Percentiles rank a stretch among this genome's conserved stretches.
These are phyloP conservation scores for Colletotrichum nymphaeae DNA, from an alignment of 2,329 filamentous ascomycete species.

Conservation along the genomic window DNA sequence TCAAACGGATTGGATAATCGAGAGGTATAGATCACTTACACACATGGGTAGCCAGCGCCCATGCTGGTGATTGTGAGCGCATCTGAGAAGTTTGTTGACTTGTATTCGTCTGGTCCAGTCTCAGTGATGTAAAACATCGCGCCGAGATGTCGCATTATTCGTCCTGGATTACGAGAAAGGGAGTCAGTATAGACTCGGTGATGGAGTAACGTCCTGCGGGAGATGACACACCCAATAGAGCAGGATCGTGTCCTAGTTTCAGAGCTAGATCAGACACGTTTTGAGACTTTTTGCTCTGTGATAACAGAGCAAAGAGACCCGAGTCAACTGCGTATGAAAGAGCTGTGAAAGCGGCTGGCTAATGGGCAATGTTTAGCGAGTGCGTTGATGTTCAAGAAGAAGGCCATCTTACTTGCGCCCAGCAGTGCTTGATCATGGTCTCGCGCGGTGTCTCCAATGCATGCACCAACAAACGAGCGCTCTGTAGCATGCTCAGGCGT, in stretches of 20 bases:
- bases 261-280: background rate
- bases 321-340: slow-evolving; percentile 46
- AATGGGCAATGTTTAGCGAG: slow-evolving; percentile 39
- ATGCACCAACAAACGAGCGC: slow-evolving; percentile 11
- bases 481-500: slow-evolving; percentile 6
- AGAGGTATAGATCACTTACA: slow-evolving; percentile 37
- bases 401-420: slow-evolving; percentile 41
- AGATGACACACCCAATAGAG: background rate
- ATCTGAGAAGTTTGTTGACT: slow-evolving; percentile 50
- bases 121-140: slow-evolving; percentile 54
- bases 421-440: slow-evolving; percentile 44
- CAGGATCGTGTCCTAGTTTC: background rate
- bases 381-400: slow-evolving; percentile 32
- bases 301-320: slow-evolving; percentile 49
- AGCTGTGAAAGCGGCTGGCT: slow-evolving; percentile 41
- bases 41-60: slow-evolving; percentile 45
- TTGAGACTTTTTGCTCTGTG: slow-evolving; percentile 36
- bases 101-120: slow-evolving; percentile 48
- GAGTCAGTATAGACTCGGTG: background rate
- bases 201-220: too few species aligned
- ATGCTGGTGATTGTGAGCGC: slow-evolving; percentile 49
- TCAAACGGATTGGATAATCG: too few species aligned
- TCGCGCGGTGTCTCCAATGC: slow-evolving; percentile 45
- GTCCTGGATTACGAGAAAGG: slow-evolving; percentile 20
- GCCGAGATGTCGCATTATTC: slow-evolving; percentile 50